phyloP scores from a whole-genome alignment of 441 rosid genomes.

The Gossypium lobatum region DNA sequence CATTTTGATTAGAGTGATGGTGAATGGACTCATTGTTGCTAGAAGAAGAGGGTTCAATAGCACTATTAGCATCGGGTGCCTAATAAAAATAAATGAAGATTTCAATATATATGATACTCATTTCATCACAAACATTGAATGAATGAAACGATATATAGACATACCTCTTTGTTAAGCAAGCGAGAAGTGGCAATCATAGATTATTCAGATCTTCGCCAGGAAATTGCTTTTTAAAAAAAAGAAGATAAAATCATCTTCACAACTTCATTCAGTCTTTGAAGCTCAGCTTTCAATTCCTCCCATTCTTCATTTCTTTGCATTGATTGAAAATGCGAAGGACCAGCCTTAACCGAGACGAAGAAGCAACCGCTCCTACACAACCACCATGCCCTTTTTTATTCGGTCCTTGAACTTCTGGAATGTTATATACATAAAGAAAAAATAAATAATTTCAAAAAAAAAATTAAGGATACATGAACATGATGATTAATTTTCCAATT shows the following conservation, averaged over 20 bases:
- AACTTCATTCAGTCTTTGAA: neutral
- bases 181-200: neutral
- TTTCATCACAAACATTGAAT: neutral
- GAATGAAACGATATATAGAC: neutral
- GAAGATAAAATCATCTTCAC: neutral
- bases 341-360: neutral
- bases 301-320: neutral
- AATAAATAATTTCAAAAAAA: too few species aligned
- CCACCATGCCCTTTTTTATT: neutral
- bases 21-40: neutral
- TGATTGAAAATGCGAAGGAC: neutral
- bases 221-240: neutral
- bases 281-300: neutral
- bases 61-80: neutral
- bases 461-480: neutral
- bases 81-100: neutral
- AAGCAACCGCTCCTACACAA: neutral
- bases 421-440: neutral
- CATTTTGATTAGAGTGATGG: neutral
- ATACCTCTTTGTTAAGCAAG: neutral
- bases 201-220: neutral
- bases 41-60: neutral
- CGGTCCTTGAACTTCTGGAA: neutral
- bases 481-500: neutral
- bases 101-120: neutral